Conservation (phyloP, 2,329 filamentous ascomycete species). For the Trichophyton equinum region DNA sequence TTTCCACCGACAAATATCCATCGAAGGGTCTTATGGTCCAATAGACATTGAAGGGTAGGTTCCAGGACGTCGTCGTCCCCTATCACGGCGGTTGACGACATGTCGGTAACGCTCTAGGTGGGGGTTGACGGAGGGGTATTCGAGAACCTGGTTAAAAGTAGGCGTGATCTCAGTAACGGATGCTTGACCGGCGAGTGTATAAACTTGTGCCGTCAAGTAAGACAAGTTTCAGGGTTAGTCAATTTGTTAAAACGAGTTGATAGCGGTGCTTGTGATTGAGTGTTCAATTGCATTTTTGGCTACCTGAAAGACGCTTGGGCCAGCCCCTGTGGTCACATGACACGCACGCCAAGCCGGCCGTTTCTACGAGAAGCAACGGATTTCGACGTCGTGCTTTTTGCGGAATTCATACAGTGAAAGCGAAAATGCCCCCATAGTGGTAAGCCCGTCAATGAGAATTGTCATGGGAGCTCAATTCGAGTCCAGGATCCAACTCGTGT, state of each 20-base stretch:
- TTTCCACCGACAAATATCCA: slow-evolving; percentile 99
- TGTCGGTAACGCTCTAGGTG: slow-evolving; percentile 12
- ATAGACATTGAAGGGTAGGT: slow-evolving; percentile 83
- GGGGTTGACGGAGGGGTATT: not conserved
- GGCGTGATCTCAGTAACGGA: not conserved
- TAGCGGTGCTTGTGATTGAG: not conserved
- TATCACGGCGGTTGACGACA: slow-evolving; percentile 33
- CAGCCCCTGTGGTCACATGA: not conserved
- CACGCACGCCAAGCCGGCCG: not conserved
- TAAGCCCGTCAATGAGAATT: not conserved
- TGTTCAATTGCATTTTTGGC: not conserved
- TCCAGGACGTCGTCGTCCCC: slow-evolving; percentile 76
- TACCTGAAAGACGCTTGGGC: not conserved
- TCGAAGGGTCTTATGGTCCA: slow-evolving; percentile 87
- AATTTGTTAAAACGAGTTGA: not conserved
- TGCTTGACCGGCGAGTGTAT: not conserved
- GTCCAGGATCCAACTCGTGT: not conserved
- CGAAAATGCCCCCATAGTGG: too few species aligned
- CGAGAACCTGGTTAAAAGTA: not conserved
- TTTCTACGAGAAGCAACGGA: not conserved
- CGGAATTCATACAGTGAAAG: too few species aligned
- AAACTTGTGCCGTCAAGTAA: not conserved
- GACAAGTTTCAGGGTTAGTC: not conserved
- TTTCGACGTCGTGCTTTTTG: too few species aligned
- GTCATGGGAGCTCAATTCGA: not conserved